phyloP scores from a whole-genome alignment of 768 basidiomycete genomes.

The Mycena venus region DNA sequence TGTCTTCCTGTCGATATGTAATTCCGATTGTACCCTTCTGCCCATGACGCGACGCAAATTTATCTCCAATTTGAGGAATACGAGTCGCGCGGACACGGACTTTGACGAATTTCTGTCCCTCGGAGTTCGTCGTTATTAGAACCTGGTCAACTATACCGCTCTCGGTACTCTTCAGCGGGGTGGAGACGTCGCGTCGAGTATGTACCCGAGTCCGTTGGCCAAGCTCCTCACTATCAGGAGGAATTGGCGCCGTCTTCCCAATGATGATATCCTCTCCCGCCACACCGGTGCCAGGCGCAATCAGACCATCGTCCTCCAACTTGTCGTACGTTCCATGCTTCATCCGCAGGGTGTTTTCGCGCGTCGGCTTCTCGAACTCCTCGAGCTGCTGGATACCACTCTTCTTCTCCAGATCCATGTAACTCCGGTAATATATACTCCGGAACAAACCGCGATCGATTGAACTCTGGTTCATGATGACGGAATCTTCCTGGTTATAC shows the following conservation, averaged over 20 bases:
- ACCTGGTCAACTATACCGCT: constrained; percentile 98
- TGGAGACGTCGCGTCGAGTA: constrained; percentile 95
- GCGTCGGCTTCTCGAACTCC: constrained; percentile 96
- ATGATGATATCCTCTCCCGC: constrained; percentile 99
- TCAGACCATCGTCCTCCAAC: constrained; percentile 95
- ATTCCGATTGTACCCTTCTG: constrained; percentile 99
- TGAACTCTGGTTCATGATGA: constrained; percentile 99
- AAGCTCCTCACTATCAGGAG: constrained; percentile 96
- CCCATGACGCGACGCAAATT: constrained; percentile 99
- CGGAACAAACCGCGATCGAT: constrained; percentile 98
- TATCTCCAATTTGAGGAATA: constrained; percentile 98
- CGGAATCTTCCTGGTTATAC: constrained; percentile 99
- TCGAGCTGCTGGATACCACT: constrained; percentile 92
- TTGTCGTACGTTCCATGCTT: constrained; percentile 99
- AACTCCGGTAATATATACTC: constrained; percentile 98
- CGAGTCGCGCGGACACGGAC: constrained; percentile 96
- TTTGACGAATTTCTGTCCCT: constrained; percentile 98
- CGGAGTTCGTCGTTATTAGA: constrained; percentile 94
- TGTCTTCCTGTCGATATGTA: constrained; percentile 99
- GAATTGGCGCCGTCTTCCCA: constrained; percentile 98
- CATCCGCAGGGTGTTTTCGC: constrained; percentile 94
- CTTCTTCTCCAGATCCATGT: constrained; percentile 99
- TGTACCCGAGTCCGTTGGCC: constrained; percentile 96
- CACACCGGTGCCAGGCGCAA: constrained; percentile 95
- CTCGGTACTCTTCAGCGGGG: constrained; percentile 97